Evolutionary conservation across 2,329 filamentous ascomycete species (phyloP).

Genomic region (Pleomassaria siparia): DNA sequence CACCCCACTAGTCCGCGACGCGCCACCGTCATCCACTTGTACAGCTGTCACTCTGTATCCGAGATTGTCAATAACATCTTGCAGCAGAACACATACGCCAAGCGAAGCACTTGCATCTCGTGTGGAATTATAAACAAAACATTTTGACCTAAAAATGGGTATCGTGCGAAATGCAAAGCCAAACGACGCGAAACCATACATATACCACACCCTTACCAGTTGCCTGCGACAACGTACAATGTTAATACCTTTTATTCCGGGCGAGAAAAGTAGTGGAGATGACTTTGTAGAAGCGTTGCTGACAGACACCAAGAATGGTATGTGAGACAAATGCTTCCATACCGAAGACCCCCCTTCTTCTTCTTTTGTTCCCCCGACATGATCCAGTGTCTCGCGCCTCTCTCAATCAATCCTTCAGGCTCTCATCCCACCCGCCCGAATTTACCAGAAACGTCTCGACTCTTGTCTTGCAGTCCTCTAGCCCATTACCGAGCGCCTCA

Average conservation of each 20-base stretch:
- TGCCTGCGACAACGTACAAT: conserved; percentile 1
- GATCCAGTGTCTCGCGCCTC: too few relatives aligned
- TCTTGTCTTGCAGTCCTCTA: conserved; percentile 71
- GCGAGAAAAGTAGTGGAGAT: too few relatives aligned
- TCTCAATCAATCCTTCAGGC: conserved; percentile 46
- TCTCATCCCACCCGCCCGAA: conserved; percentile 86
- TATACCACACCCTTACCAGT: conserved; percentile 4
- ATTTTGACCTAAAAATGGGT: conserved; percentile 30
- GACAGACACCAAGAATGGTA: too few relatives aligned
- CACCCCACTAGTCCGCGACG: background rate
- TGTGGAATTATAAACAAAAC: background rate
- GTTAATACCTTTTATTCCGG: background rate
- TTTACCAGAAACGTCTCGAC: conserved; percentile 73
- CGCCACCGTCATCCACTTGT: background rate
- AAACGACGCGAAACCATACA: conserved; percentile 9
- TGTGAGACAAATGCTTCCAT: too few relatives aligned
- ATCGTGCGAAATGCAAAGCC: conserved; percentile 33
- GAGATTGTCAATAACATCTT: background rate
- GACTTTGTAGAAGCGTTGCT: too few relatives aligned
- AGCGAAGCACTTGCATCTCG: background rate
- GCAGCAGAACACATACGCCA: too few relatives aligned
- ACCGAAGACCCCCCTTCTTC: too few relatives aligned
- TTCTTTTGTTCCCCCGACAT: too few relatives aligned
- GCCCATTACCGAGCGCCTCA: conserved; percentile 77
- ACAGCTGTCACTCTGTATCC: background rate